These are phyloP conservation scores for Debaryomyces prosopidis DNA, from an alignment of 805 yeast species.

Conservation along the genomic window DNA sequence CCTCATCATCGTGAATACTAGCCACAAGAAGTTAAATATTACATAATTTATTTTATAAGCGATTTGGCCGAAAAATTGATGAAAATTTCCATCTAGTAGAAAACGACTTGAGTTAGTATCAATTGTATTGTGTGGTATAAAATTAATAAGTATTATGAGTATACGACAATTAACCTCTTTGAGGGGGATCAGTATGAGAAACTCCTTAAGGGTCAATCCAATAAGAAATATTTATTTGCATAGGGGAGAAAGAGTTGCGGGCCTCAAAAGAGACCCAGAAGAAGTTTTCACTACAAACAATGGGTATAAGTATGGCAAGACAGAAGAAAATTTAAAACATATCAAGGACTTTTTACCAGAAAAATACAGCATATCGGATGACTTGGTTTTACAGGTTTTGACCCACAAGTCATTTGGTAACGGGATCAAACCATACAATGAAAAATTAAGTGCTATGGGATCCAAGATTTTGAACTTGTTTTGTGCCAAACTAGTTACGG, in stretches of 20 bases:
- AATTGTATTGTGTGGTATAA: neutral
- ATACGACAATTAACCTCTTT: conserved; percentile 12
- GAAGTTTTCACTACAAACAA: conserved; percentile 37
- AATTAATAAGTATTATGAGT: conserved; percentile 6
- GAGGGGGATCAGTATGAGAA: neutral
- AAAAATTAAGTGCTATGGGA: conserved; percentile 76
- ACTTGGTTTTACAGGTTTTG: conserved; percentile 69
- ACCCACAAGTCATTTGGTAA: conserved; percentile 96
- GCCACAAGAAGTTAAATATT: neutral
- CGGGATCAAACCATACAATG: conserved; percentile 87
- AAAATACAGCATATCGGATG: conserved; percentile 57
- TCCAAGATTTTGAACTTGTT: conserved; percentile 55
- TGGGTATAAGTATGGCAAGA: conserved; percentile 52
- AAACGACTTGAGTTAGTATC: too few relatives aligned
- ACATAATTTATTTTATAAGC: neutral
- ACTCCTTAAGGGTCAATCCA: conserved; percentile 3
- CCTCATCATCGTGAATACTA: conserved; percentile 5
- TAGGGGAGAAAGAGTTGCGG: conserved; percentile 60
- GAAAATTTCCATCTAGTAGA: neutral
- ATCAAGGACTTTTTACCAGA: conserved; percentile 49
- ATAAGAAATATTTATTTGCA: conserved; percentile 40
- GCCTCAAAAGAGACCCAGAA: conserved; percentile 70
- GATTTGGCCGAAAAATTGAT: neutral
- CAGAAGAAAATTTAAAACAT: conserved; percentile 47
- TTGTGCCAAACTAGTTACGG: conserved; percentile 45